Percentiles rank a stretch among this genome's conserved stretches.
Conservation (phyloP, 2,329 filamentous ascomycete genomes). For the Ascochyta rabiei region DNA sequence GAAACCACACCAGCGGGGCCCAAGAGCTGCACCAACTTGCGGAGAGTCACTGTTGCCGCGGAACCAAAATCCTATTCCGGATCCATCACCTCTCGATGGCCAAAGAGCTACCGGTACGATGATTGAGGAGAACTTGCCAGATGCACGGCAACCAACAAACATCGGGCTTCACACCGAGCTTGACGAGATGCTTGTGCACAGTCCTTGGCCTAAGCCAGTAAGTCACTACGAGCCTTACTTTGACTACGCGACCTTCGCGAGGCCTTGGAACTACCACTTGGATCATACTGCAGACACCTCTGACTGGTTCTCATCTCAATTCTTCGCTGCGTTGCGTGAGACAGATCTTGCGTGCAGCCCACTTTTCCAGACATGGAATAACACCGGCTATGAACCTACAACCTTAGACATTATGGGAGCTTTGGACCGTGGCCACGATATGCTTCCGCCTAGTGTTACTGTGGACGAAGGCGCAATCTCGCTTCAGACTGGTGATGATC, state of each 20-base stretch:
- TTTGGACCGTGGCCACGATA: neutral
- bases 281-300: neutral
- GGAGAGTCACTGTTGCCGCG: neutral
- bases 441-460: too few relatives aligned
- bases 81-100: neutral
- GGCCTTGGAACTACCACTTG: slow-evolving; percentile 9
- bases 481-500: neutral
- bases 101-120: neutral
- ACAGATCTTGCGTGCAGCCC: slow-evolving; percentile 13
- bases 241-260: slow-evolving; percentile 11
- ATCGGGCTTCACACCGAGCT: neutral
- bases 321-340: slow-evolving; percentile 12
- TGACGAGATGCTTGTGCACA: neutral
- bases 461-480: neutral
- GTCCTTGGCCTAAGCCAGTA: neutral
- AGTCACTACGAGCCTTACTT: slow-evolving; percentile 5
- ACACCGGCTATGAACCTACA: neutral
- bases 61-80: neutral
- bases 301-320: slow-evolving; percentile 9
- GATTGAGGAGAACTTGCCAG: neutral
- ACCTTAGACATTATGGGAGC: neutral
- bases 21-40: neutral
- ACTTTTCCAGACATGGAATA: neutral
- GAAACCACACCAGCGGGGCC: neutral
- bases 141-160: neutral